A percentile compares a stretch with the other conserved stretches of the same genome.
Conservation (phyloP, 1,284 basidiomycete species). For the Schizopora paradoxa region DNA sequence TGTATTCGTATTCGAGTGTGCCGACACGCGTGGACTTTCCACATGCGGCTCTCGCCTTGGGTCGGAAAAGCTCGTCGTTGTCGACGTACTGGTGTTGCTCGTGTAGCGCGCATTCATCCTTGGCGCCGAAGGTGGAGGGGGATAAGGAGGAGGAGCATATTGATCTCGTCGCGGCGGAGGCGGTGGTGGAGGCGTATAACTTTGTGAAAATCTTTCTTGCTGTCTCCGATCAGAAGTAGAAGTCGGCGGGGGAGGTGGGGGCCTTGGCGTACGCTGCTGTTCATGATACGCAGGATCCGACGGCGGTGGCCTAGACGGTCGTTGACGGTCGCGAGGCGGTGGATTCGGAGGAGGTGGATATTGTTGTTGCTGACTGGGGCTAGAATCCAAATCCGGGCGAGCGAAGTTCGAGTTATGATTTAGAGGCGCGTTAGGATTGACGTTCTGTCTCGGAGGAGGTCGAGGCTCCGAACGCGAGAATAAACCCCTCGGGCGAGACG, state of each 20-base stretch:
- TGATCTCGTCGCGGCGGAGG: slow-evolving; percentile 14
- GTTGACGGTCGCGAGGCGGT: slow-evolving; percentile 32
- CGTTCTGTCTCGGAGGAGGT: slow-evolving; percentile 19
- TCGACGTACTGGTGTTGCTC: too few relatives aligned
- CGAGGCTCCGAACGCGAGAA: slow-evolving; percentile 41
- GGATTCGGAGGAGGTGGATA: slow-evolving; percentile 40
- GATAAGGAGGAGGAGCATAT: slow-evolving; percentile 17
- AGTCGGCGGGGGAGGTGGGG: too few relatives aligned
- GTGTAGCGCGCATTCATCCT: too few relatives aligned
- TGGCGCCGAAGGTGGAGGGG: slow-evolving; percentile 3
- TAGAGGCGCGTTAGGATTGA: slow-evolving; percentile 7
- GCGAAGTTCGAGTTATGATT: slow-evolving; percentile 6
- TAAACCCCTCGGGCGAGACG: slow-evolving; percentile 42
- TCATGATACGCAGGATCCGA: too few relatives aligned
- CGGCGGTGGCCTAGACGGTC: too few relatives aligned
- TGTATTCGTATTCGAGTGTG: slow-evolving; percentile 23
- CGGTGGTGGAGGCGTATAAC: slow-evolving; percentile 21
- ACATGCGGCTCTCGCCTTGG: neutral
- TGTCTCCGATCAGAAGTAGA: too few relatives aligned
- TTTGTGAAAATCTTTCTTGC: too few relatives aligned
- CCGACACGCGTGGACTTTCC: slow-evolving; percentile 19
- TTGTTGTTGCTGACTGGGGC: slow-evolving; percentile 23
- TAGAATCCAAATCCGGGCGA: slow-evolving; percentile 16
- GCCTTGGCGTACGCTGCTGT: too few relatives aligned
- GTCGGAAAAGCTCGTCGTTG: neutral